Evolutionary conservation across 345 rosid genomes (phyloP).

Genomic region (Eucalyptus paniculata): DNA sequence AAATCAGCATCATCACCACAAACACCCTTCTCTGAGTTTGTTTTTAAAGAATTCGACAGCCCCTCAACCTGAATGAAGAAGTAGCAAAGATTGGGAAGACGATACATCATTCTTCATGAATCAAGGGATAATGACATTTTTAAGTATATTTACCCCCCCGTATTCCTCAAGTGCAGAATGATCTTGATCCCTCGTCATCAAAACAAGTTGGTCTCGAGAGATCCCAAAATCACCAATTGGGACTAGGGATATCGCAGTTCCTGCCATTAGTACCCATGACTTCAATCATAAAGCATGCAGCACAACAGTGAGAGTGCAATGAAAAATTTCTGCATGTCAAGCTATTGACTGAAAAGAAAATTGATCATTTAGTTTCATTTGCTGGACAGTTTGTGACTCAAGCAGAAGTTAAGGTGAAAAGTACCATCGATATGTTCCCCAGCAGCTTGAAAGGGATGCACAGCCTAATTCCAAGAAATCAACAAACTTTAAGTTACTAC

Average conservation of each 20-base stretch:
- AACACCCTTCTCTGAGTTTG: slow-evolving; percentile 63
- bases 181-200: slow-evolving; percentile 68
- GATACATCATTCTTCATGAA: not conserved
- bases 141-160: slow-evolving; percentile 47
- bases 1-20: slow-evolving; percentile 61
- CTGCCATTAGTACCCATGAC: slow-evolving; percentile 4
- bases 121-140: not conserved
- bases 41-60: slow-evolving; percentile 37
- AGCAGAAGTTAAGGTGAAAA: not conserved
- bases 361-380: not conserved
- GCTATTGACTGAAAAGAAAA: not conserved
- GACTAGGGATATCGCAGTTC: slow-evolving; percentile 12
- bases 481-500: not conserved
- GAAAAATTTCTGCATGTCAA: not conserved
- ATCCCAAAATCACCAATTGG: slow-evolving; percentile 49
- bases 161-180: slow-evolving; percentile 37
- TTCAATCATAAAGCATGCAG: not conserved
- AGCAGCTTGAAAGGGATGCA: slow-evolving; percentile 66
- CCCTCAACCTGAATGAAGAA: slow-evolving; percentile 43
- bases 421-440: slow-evolving; percentile 53
- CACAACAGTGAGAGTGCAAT: not conserved
- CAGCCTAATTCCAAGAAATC: slow-evolving; percentile 44
- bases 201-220: slow-evolving; percentile 60
- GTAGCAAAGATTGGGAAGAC: not conserved
- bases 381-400: not conserved